phyloP scores from a whole-genome alignment of 2,329 filamentous ascomycete species.

The Aspergillus transmontanensis region DNA sequence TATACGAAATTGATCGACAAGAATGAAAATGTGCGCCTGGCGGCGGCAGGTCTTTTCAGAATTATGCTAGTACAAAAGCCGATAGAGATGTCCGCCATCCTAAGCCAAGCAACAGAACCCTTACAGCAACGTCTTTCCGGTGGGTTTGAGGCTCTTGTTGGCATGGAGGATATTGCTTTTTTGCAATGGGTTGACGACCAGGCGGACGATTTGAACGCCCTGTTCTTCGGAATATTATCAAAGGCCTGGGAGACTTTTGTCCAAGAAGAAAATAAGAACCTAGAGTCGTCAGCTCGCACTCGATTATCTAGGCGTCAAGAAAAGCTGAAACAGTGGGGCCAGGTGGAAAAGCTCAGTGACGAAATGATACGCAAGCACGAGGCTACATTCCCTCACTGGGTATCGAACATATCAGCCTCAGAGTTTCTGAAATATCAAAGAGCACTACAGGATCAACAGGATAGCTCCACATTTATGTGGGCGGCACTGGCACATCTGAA shows the following conservation, averaged over 20 bases:
- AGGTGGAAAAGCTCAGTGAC: slow-evolving; percentile 68
- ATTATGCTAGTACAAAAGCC: slow-evolving; percentile 93
- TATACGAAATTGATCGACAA: slow-evolving; percentile 83
- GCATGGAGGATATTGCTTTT: slow-evolving; percentile 87
- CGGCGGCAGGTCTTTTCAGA: slow-evolving; percentile 84
- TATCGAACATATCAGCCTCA: slow-evolving; percentile 90
- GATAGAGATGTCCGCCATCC: slow-evolving; percentile 72
- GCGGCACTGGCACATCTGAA: slow-evolving; percentile 78
- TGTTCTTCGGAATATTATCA: slow-evolving; percentile 81
- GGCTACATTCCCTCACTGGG: slow-evolving; percentile 84
- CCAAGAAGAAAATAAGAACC: slow-evolving; percentile 75
- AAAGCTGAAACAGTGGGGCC: slow-evolving; percentile 76
- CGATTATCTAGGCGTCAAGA: slow-evolving; percentile 78
- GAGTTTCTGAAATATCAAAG: slow-evolving; percentile 92
- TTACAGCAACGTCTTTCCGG: slow-evolving; percentile 72
- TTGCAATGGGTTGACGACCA: slow-evolving; percentile 85
- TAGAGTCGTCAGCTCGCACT: slow-evolving; percentile 71
- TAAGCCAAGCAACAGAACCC: slow-evolving; percentile 69
- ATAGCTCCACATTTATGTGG: slow-evolving; percentile 77
- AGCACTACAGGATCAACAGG: slow-evolving; percentile 87
- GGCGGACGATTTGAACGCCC: slow-evolving; percentile 72
- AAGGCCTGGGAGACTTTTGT: slow-evolving; percentile 90
- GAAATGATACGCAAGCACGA: slow-evolving; percentile 80
- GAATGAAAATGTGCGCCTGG: slow-evolving; percentile 66
- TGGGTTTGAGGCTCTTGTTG: slow-evolving; percentile 81